phyloP scores from a whole-genome alignment of 164 flowering plant species.

The Chloranthus sessilifolius region DNA sequence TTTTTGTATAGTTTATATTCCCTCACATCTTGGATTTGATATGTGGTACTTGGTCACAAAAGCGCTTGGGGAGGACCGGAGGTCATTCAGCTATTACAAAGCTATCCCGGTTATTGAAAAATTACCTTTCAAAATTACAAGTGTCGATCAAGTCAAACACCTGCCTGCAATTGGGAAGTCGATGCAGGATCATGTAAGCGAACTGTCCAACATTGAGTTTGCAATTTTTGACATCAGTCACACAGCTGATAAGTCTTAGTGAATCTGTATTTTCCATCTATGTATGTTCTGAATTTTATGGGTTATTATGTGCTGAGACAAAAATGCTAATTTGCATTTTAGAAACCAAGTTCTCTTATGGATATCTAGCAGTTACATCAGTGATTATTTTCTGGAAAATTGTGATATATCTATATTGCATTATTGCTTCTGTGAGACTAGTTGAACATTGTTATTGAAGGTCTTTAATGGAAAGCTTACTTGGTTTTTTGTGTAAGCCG shows the following conservation, averaged over 20 bases:
- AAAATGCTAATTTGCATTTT: too few relatives aligned
- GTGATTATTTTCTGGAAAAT: too few relatives aligned
- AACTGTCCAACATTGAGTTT: background rate
- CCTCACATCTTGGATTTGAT: slow-evolving; percentile 3
- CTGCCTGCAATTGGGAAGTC: slow-evolving; percentile 89
- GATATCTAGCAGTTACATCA: too few relatives aligned
- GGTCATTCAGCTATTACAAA: slow-evolving; percentile 95
- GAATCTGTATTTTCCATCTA: background rate
- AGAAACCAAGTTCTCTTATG: too few relatives aligned
- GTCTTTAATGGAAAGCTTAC: too few relatives aligned
- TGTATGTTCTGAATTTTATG: background rate
- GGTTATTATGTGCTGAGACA: background rate
- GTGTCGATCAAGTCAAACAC: slow-evolving; percentile 71
- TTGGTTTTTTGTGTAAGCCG: too few relatives aligned
- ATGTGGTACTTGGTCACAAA: slow-evolving; percentile 13
- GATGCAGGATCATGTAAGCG: slow-evolving; percentile 85
- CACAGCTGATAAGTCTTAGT: background rate
- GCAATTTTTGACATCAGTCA: background rate
- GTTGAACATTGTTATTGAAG: too few relatives aligned
- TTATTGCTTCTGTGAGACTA: too few relatives aligned
- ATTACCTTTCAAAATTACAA: slow-evolving; percentile 79
- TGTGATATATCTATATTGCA: too few relatives aligned
- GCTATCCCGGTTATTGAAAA: slow-evolving; percentile 87
- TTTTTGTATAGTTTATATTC: background rate
- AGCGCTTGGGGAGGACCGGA: slow-evolving; percentile 94